phyloP scores from a whole-genome alignment of 2,329 filamentous ascomycete genomes.

The Coniochaeta sp. region DNA sequence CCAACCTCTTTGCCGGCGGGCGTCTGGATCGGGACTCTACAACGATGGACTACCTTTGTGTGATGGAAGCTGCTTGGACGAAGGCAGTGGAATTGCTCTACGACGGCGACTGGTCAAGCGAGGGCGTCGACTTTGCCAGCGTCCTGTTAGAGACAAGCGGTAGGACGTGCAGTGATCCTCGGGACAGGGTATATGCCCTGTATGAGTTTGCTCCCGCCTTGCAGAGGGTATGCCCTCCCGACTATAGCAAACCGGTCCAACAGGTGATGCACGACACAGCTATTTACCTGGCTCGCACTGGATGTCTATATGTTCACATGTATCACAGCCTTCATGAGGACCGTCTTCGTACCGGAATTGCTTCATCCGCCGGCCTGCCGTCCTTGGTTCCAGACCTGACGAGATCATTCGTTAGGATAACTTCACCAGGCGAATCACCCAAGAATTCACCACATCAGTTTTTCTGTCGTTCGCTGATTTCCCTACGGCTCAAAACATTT shows the following conservation, averaged over 20 bases:
- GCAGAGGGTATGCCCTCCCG: neutral
- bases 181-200: neutral
- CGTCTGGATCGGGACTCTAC: no score
- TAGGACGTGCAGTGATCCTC: neutral
- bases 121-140: no score
- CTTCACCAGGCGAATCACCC: no score
- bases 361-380: neutral
- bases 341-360: neutral
- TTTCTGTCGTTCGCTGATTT: neutral
- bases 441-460: no score
- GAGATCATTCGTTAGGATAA: neutral
- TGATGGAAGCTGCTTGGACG: no score
- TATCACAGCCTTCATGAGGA: neutral
- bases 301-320: neutral
- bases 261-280: neutral
- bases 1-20: no score
- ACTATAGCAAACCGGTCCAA: neutral
- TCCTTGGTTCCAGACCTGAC: neutral
- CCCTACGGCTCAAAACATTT: neutral
- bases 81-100: no score
- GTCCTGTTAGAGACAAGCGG: neutral
- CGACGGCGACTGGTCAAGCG: no score
- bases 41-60: no score
- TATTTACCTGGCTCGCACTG: neutral
- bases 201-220: neutral